Evolutionary conservation across 2,329 filamentous ascomycete species (phyloP), one percentile per base, ranked within the genome.

Genomic region (Pseudohalonectria lignicola): DNA sequence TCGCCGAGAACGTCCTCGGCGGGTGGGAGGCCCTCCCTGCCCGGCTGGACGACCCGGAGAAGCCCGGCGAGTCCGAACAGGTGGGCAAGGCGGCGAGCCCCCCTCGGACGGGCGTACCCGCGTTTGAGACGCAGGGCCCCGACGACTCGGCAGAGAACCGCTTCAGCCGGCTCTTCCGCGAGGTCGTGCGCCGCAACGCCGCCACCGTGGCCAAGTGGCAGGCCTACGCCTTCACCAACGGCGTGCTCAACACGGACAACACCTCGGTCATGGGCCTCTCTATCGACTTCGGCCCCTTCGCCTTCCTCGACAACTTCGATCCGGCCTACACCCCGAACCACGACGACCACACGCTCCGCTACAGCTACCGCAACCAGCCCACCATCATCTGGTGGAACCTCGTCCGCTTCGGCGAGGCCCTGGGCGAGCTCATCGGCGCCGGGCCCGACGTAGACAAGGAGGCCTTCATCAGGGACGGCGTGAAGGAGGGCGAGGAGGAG

Each of bases 371-470:
- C 47, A 94, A 94, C 55, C 92, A 98, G 54, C 88, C 92, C 0
- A 88, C 81, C 31, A 84, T 98, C 41, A 92, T 98, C 53, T 98
- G 92, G 92, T 98, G 92, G 92, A 96, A 96, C 52, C 69, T 96
- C 0, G 86, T 95, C 1, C 79, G 92, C 2, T 72, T 98, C 0
- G 92, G 87, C 41, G 92, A 98, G 61, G 76, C 83, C 1, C 56
- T 98, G 0, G 92, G 86, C 16, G 92, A 96, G 59, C 67, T 94
- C 2, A 76, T 98, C 40, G 92, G 90, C 15, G 76, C 82, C 0
- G 90, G 84, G 0, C 60, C 69, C 1, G 63, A 67, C 28, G 79
- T 90, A 23, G 88, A 98, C 51, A 73, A 81, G 10, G 59, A 74
- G 2, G 64, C 64, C 2, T 95, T 94, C 49, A 61, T 84, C 5